Percentiles rank a stretch among this genome's conserved stretches.
Evolutionary conservation across 116 monocot genomes (phyloP).

Genomic region (Dioscorea cayenensis): DNA sequence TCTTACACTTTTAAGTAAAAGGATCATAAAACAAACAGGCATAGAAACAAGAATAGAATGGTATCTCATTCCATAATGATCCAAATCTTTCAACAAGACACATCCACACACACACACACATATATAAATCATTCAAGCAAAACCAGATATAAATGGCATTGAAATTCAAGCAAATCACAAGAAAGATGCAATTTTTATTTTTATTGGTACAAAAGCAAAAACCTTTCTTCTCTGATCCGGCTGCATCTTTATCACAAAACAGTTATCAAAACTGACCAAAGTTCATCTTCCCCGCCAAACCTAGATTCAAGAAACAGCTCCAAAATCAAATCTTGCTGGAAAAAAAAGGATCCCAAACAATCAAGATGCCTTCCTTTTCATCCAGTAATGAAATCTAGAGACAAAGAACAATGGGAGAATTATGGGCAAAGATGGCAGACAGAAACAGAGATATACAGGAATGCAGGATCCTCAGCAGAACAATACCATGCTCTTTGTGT

Average conservation of each 20-base stretch:
- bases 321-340: neutral
- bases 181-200: neutral
- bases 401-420: neutral
- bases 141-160: no score
- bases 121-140: no score
- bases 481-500: neutral
- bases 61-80: no score
- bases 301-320: neutral
- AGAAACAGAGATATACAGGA: neutral
- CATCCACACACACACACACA: no score
- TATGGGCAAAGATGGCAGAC: neutral
- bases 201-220: neutral
- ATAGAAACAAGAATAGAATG: no score
- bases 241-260: neutral
- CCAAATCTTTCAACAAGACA: no score
- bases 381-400: neutral
- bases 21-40: no score
- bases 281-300: neutral
- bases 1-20: no score
- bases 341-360: neutral
- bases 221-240: neutral
- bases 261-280: neutral
- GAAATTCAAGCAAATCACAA: neutral
- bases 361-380: neutral
- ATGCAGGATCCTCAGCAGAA: neutral